These are phyloP conservation scores for Scutellaria barbata DNA, from an alignment of 257 asterid species.

Conservation along the genomic window DNA sequence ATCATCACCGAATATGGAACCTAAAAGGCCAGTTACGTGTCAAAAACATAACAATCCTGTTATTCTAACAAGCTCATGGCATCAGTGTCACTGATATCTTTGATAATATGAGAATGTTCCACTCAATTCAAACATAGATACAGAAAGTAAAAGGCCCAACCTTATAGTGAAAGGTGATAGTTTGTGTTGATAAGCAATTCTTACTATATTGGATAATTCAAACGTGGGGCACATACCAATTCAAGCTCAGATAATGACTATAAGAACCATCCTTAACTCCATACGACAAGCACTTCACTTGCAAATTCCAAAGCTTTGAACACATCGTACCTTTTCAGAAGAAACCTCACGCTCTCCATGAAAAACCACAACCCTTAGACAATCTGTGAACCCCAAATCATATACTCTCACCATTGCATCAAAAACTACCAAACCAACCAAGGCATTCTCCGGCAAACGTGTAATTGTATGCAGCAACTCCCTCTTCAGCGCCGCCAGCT, in stretches of 20 bases:
- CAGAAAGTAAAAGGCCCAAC: constrained; percentile 1
- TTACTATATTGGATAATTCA: neutral
- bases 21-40: constrained; percentile 8
- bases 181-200: constrained; percentile 11
- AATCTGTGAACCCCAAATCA: constrained; percentile 80
- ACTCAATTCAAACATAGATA: constrained; percentile 25
- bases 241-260: constrained; percentile 25
- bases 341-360: constrained; percentile 83
- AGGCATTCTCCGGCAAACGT: constrained; percentile 76
- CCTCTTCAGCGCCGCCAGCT: constrained; percentile 67
- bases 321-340: constrained; percentile 64
- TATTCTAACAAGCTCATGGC: constrained; percentile 10
- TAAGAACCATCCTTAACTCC: constrained; percentile 33
- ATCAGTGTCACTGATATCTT: constrained; percentile 22
- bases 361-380: constrained; percentile 69
- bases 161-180: constrained; percentile 1
- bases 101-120: constrained; percentile 14
- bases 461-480: constrained; percentile 71
- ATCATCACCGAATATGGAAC: constrained; percentile 12
- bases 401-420: constrained; percentile 85
- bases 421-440: constrained; percentile 89
- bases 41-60: neutral
- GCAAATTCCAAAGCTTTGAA: constrained; percentile 18
- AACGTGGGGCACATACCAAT: constrained; percentile 20
- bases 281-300: constrained; percentile 17